Evolutionary conservation across 1,139 yeast species (phyloP).

Genomic region (Saccharomyces hybrid): DNA sequence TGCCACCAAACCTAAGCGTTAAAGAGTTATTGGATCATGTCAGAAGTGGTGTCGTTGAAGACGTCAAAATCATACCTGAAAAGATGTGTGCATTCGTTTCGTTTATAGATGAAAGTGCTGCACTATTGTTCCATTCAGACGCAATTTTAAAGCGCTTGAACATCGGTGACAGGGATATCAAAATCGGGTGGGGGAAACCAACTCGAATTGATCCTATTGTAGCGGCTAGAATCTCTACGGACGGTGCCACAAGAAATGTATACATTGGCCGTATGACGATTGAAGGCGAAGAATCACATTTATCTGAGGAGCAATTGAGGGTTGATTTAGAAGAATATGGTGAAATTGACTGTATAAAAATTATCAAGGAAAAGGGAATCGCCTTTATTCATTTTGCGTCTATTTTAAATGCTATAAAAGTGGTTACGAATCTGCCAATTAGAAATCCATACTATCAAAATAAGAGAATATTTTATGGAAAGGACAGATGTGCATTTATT

Average conservation of each 20-base stretch:
- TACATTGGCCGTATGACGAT: slow-evolving; percentile 52
- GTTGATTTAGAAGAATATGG: slow-evolving; percentile 70
- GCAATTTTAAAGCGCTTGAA: slow-evolving; percentile 45
- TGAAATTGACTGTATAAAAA: slow-evolving; percentile 71
- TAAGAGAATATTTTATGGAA: slow-evolving; percentile 74
- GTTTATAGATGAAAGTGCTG: slow-evolving; percentile 46
- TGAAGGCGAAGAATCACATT: slow-evolving; percentile 33
- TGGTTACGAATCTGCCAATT: slow-evolving; percentile 58
- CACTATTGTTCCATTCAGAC: slow-evolving; percentile 52
- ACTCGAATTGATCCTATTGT: slow-evolving; percentile 62
- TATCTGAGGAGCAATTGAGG: slow-evolving; percentile 47
- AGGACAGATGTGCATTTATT: slow-evolving; percentile 76
- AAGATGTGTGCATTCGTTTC: slow-evolving; percentile 49
- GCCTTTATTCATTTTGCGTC: slow-evolving; percentile 86
- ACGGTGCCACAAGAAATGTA: slow-evolving; percentile 88
- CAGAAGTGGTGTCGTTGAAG: slow-evolving; percentile 84
- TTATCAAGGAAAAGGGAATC: slow-evolving; percentile 65
- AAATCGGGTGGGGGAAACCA: slow-evolving; percentile 77
- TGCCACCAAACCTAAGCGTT: slow-evolving; percentile 75
- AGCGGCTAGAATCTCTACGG: slow-evolving; percentile 65
- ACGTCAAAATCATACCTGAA: slow-evolving; percentile 46
- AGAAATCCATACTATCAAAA: slow-evolving; percentile 50
- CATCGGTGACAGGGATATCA: slow-evolving; percentile 46
- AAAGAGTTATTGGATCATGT: slow-evolving; percentile 84
- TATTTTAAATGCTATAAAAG: slow-evolving; percentile 76